Base-by-base conservation (phyloP, 371 early-diverging fungal species). In the Mucor circinelloides region DNA sequence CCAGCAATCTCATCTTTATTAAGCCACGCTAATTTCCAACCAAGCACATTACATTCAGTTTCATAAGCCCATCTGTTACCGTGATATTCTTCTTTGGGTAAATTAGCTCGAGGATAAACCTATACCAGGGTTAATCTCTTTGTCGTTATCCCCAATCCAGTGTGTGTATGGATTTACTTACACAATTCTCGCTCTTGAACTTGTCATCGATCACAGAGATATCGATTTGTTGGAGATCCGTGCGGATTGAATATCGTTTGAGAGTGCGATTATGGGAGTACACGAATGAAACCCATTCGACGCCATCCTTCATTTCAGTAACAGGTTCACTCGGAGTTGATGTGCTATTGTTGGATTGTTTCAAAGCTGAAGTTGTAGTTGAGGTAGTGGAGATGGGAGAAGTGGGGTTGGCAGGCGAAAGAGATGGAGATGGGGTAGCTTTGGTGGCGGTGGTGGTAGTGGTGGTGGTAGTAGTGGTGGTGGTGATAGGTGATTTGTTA, bases 31-130 rank as follows among this genome's bases (percentile, higher is more conserved):
- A 97, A 87, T 64, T 91, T 87, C 96, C 97, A 97, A 7, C 96
- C 97, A 9, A 97, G 78, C 17, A 73, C 74, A 70, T 97, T 97
- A 72, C 94, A 95, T 64, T 91, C 91, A 23, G 91, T 96, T 73
- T 97, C 98, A 74, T 97, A 97, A 46, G 86, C 84, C 95, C 95
- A 97, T 36, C 98, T 82, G 75, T 96, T 95, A 34, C 98, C 98
- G 19, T 82, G 78, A 70, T 97, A 97, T 50, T 77, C 73, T 40
- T 87, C 83, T 44, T 76, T 74, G 6, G 85, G 78, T 62, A 89
- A 80, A 77, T 91, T 87, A 28, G 96, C 97, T 42, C 95, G 77
- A 27, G 81, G 84, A 75, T 81, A 81, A 27, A 81, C 78, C 83
- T 81, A 70, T 44, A 2, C 19, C 56, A 32, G 44, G 34, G 38